Evolutionary conservation across 805 yeast genomes (phyloP).

Genomic region (Candida khao-thaluensis): DNA sequence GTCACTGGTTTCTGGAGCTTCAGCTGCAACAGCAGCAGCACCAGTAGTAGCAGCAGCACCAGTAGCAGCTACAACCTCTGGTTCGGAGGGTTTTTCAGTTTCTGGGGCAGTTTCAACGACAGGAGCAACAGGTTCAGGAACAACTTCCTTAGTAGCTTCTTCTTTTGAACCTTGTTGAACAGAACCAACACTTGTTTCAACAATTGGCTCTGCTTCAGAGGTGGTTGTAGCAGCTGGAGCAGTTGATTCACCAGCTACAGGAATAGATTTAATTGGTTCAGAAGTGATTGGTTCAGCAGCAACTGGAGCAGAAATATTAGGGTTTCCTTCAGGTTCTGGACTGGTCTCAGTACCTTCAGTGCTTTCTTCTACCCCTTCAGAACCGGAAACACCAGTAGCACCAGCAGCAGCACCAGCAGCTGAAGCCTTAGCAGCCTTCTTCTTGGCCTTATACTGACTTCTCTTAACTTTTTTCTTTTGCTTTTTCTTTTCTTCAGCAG

Average conservation of each 20-base stretch:
- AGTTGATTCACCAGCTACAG: conserved; percentile 16
- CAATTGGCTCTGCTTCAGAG: background rate
- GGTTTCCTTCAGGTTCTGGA: conserved; percentile 21
- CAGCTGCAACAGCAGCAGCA: conserved; percentile 1
- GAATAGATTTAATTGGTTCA: conserved; percentile 5
- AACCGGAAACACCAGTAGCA: conserved; percentile 11
- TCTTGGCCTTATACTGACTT: conserved; percentile 42
- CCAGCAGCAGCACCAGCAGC: conserved; percentile 15
- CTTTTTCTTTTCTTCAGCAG: conserved; percentile 39
- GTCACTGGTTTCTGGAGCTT: conserved; percentile 1
- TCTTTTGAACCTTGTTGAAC: conserved; percentile 1
- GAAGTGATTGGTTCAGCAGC: conserved; percentile 7
- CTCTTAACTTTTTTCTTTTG: conserved; percentile 46
- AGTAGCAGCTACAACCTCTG: conserved; percentile 16
- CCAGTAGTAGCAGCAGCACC: conserved; percentile 8
- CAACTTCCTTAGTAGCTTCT: conserved; percentile 3
- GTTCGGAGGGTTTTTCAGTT: conserved; percentile 1
- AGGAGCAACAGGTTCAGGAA: conserved; percentile 3
- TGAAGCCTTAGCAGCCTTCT: conserved; percentile 32
- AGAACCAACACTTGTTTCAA: conserved; percentile 1
- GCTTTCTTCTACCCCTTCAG: conserved; percentile 17
- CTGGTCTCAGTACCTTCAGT: conserved; percentile 19
- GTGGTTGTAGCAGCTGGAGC: conserved; percentile 9
- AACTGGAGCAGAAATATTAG: conserved; percentile 1
- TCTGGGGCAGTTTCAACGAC: conserved; percentile 11